Percentiles rank a stretch among this genome's conserved stretches.
These are phyloP conservation scores for Galeopsis tetrahit DNA, from an alignment of 257 asterid species.

Conservation along the genomic window DNA sequence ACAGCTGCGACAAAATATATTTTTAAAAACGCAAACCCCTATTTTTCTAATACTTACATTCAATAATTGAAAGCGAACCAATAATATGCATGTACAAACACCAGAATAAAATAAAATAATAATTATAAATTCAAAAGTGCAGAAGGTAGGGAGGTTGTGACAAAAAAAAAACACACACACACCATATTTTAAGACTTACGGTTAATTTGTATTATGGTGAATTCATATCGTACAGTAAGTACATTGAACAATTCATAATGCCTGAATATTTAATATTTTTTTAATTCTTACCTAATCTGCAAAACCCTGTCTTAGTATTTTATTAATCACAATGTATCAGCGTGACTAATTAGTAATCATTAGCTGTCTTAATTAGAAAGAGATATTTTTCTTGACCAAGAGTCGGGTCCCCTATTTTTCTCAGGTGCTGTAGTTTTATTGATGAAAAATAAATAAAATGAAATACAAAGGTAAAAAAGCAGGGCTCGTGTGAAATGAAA, in stretches of 20 bases:
- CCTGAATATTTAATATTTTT: neutral
- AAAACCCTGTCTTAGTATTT: neutral
- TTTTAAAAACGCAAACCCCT: constrained; percentile 32
- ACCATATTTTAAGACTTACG: constrained; percentile 20
- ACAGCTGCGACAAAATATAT: constrained; percentile 37
- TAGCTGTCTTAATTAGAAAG: constrained; percentile 8
- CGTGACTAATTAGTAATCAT: constrained; percentile 8
- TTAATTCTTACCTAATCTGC: constrained; percentile 7
- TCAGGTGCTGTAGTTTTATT: neutral
- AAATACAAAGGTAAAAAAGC: no score
- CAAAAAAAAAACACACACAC: constrained; percentile 27
- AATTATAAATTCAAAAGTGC: constrained; percentile 13
- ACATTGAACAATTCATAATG: constrained; percentile 41
- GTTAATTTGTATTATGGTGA: constrained; percentile 21
- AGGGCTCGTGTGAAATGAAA: no score
- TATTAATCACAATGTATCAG: neutral
- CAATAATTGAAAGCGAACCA: constrained; percentile 49
- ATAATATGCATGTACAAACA: constrained; percentile 37
- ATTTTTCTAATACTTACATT: constrained; percentile 25
- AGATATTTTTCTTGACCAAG: neutral
- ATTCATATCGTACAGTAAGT: constrained; percentile 33
- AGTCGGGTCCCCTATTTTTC: neutral
- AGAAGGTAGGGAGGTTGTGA: constrained; percentile 32
- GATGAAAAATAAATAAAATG: no score
- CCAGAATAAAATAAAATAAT: neutral